Evolutionary conservation across 2,329 filamentous ascomycete species (phyloP), one percentile per base, ranked within the genome.

Genomic region (Sporothrix brasiliensis): DNA sequence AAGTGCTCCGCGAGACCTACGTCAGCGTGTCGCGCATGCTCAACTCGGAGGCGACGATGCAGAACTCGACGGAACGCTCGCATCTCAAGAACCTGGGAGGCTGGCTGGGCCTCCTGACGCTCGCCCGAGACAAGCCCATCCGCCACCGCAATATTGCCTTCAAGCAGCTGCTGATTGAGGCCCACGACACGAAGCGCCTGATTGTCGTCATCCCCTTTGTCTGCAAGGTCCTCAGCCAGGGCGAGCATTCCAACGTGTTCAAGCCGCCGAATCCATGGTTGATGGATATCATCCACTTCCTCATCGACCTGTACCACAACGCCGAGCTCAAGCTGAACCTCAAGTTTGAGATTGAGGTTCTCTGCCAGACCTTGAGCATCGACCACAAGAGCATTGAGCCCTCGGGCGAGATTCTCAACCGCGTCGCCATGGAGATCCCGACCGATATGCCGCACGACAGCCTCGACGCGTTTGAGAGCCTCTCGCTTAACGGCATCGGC

Each of bases 261-360:
- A 91, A 89, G 70, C 94, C 94, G 13, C 95, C 95, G 1, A 99
- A 99, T 76, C 95, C 95, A 1, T 99, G 95, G 95, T 80, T 97
- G 58, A 97, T 97, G 92, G 95, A 99, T 76, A 95, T 99, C 69
- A 88, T 99, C 69, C 88, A 92, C 73, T 84, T 98, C 9, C 85
- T 99, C 49, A 92, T 97, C 76, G 96, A 99, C 77, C 85, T 99
- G 4, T 99, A 99, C 77, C 91, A 97, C 77, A 91, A 92, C 76
- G 93, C 92, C 16, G 94, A 97, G 75, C 83, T 99, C 70, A 98
- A 98, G 79, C 87, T 99, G 50, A 98, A 98, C 75, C 89, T 97
- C 67, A 99, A 98, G 76, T 99, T 99, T 76, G 95, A 99, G 79
- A 98, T 99, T 71, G 95, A 99, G 80, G 94, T 99, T 34, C 86